Evolutionary conservation across 2,329 filamentous ascomycete species (phyloP).

Genomic region (Microdochium bolleyi): DNA sequence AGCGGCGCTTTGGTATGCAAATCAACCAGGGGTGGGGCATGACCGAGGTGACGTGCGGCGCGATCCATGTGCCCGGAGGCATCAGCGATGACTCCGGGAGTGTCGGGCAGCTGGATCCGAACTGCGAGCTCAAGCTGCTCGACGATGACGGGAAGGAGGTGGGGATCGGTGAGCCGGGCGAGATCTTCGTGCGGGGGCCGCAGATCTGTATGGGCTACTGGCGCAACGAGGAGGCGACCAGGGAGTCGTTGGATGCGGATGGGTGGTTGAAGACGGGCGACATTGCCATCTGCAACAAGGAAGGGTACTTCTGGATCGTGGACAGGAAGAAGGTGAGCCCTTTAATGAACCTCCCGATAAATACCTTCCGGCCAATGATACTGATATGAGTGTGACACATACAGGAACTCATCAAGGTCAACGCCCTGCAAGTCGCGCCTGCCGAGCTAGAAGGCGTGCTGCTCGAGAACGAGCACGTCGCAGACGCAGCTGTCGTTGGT

Average conservation of each 20-base stretch:
- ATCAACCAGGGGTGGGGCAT: slow-evolving; percentile 52
- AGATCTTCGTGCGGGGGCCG: slow-evolving; percentile 45
- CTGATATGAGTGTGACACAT: too few relatives aligned
- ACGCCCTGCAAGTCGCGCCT: slow-evolving; percentile 51
- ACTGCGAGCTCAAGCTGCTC: slow-evolving; percentile 44
- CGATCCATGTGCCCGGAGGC: slow-evolving; percentile 30
- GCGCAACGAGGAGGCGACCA: slow-evolving; percentile 45
- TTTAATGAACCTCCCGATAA: too few relatives aligned
- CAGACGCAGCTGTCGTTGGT: slow-evolving; percentile 47
- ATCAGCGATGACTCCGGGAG: slow-evolving; percentile 30
- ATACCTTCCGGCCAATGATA: too few relatives aligned
- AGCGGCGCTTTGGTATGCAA: slow-evolving; percentile 27
- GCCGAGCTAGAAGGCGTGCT: slow-evolving; percentile 47
- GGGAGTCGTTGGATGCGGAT: slow-evolving; percentile 37
- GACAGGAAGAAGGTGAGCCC: slow-evolving; percentile 41
- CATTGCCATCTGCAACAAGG: slow-evolving; percentile 37
- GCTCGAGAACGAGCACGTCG: slow-evolving; percentile 40
- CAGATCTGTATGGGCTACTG: slow-evolving; percentile 53
- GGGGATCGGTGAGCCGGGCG: slow-evolving; percentile 35
- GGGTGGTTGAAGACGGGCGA: slow-evolving; percentile 56
- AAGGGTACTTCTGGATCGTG: slow-evolving; percentile 41
- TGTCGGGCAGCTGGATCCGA: slow-evolving; percentile 45
- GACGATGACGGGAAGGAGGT: slow-evolving; percentile 45
- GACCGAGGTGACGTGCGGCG: slow-evolving; percentile 43
- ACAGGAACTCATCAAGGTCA: slow-evolving; percentile 51